Evolutionary conservation across 75 land plant species (phyloP), one percentile per base, ranked within the genome.

Genomic region (Larix kaempferi): DNA sequence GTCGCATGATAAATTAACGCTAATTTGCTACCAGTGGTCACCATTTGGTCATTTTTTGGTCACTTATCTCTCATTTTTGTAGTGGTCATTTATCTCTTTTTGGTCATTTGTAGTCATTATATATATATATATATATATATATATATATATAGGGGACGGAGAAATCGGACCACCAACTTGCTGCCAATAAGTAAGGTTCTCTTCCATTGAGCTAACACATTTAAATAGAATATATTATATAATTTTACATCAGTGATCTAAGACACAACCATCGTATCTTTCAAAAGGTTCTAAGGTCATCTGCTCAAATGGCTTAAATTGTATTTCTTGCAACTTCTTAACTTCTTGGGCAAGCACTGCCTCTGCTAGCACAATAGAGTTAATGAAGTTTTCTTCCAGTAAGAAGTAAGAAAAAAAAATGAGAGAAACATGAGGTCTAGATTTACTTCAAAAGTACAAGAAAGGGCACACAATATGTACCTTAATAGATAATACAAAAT

Each of bases 401-500:
- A 26, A 13, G 58, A 13, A 80, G 14, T 15, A 52, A 2, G 11
- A 49, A 41, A 1, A 44, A 72, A 52, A 52, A 19, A 2, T 21
- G 16, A 44, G 5, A 58, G 5, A 27, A 56, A 17, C 12, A 56
- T 8, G 25, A 21, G 2, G 15, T 56, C 15, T 35, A 41, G 14
- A 25, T 7, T 22, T 13, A 2, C 16, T 39, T 6, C 4, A 39
- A 29, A 71, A n/a, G 4, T 26, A n/a, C n/a, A 23, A 55, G n/a
- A 0, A 22, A 57, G 16, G 15, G 3, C 4, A 57, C 14, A 17
- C n/a, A 2, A 44, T 2, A 56, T n/a, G 8, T 82, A 95, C 98
- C 93, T 95, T 95, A 27, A 95, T 93, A 8, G 96, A 95, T 41
- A 95, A 93, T 7, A 95, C 98, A 83, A 95, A 95, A 64, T 95